Base-by-base conservation (phyloP, 352 stramenopile species). In the Globisporangium paroecandrum region DNA sequence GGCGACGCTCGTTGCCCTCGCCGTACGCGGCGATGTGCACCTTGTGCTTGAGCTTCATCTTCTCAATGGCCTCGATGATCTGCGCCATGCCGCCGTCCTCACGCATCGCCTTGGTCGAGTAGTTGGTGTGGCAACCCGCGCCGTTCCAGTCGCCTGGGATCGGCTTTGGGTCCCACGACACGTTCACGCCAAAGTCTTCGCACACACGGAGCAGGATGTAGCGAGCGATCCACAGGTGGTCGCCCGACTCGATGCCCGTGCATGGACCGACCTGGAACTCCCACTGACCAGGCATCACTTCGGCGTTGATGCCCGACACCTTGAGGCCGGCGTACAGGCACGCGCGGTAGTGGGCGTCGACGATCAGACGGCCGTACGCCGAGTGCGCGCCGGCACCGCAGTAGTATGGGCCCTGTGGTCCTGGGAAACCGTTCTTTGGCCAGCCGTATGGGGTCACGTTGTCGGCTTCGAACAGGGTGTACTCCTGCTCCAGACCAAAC, bases 61-160 rank as follows among this genome's bases (percentile, higher is more conserved):
- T 98, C 88, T 99, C 97, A 73, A 99, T 98, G 59, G 96, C 97
- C 71, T 97, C 90, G 67, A 99, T 98, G 81, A 99, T 99, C 46
- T 85, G 68, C 56, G 84, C 82, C 73, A 98, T 86, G 74, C 94
- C 94, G 66, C 95, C 93, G 25, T 97, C 89, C 73, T 99, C 94
- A 65, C 97, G 90, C 96, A 99, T 99, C 18, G 69, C 72, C 83
- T 99, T 94, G 10, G 96, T 99, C 69, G 91, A 98, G 73, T 98
- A 98, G 86, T 99, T 99, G 34, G 96, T 99, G 83, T 97, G 91
- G 86, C 88, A 96, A 58, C 97, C 97, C 1, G 96, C 96, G 49
- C 97, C 97, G 81, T 99, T 99, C 97, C 97, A 99, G 81, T 99
- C 97, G 64, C 97, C 97, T 20, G 97, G 90, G 81, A 99, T 98